Evolutionary conservation across 164 flowering plant species (phyloP).

Genomic region (Vitis vinifera): ASM3070453v1 NC_081818.1:107001-107500

Average conservation of each 20-base stretch:
- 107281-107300: neutral
- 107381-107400: constrained; percentile 95
- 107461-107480: constrained; percentile 94
- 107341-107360: constrained; percentile 90
- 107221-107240: neutral
- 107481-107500: constrained; percentile 99
- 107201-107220: neutral
- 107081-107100: no score
- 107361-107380: constrained; percentile 83
- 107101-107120: no score
- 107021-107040: no score
- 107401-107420: constrained; percentile 97
- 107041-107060: no score
- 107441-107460: constrained; percentile 79
- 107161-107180: neutral
- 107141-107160: no score
- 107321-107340: neutral
- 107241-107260: neutral
- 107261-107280: neutral
- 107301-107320: neutral
- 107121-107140: no score
- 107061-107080: no score
- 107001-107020: no score
- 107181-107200: neutral
- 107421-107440: constrained; percentile 93